Evolutionary conservation across 345 rosid species (phyloP), one percentile per base, ranked within the genome.

Genomic region (Camelina laxa): DNA sequence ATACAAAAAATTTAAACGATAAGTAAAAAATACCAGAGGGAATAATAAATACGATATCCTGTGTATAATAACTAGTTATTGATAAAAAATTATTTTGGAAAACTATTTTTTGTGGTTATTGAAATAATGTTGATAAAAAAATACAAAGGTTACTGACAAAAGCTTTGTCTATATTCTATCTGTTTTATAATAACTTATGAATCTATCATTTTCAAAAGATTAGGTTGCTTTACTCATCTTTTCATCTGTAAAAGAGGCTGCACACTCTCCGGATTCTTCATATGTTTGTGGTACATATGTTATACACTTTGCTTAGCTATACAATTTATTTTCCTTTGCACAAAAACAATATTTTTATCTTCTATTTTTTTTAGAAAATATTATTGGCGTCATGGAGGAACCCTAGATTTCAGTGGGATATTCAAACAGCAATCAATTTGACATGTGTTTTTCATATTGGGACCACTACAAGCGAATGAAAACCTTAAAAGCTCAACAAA

Each of bases 341-440:
- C 2, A 7, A 33, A 33, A 33, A 33, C 7, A 33, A 33, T 31
- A 31, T 31, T 6, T 31, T 11, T 35, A 21, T 66, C 4, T 65
- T 60, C 24, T 5, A 17, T 15, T 12, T n/a, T 33, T 74, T 15
- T 20, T 64, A 10, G 3, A 33, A 55, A 19, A 36, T 50, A 67
- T 53, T 75, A 51, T 42, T 61, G 74, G 66, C 63, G 79, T 68
- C 74, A 75, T 75, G 69, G 74, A 68, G 31, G 55, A 68, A 61
- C 74, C 79, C 74, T 75, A 75, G 74, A 60, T 68, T 75, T 68
- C 64, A 60, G 79, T 75, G 79, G 73, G 74, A 21, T 69, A 41
- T 61, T 58, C 44, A 75, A 67, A 62, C 64, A 61, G 31, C 64
- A 68, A 61, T 75, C 55, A 69, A 53, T 68, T 19, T 68, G 56